Evolutionary conservation across 805 yeast species (phyloP).

Genomic region (Vanderwaltozyma yarrowii): DNA sequence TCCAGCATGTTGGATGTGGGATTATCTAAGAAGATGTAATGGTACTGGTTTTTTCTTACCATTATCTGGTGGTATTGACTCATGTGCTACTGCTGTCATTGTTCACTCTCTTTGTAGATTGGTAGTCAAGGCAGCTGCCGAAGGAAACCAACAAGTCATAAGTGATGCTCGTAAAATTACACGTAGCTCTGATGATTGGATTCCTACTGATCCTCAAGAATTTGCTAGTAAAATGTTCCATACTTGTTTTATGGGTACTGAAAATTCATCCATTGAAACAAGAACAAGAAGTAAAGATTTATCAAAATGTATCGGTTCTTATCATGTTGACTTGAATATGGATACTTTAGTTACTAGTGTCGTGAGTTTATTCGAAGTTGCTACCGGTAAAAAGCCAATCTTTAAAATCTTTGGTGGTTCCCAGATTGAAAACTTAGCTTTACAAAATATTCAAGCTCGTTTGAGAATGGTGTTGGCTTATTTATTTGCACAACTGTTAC

Average conservation of each 20-base stretch:
- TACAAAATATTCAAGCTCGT: constrained; percentile 95
- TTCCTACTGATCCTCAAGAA: constrained; percentile 67
- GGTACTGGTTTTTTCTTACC: constrained; percentile 92
- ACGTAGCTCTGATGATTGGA: constrained; percentile 45
- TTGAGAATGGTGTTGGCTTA: constrained; percentile 91
- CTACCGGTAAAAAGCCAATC: constrained; percentile 83
- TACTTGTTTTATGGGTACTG: constrained; percentile 93
- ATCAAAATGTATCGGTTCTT: constrained; percentile 69
- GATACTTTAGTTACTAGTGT: constrained; percentile 72
- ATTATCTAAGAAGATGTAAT: constrained; percentile 80
- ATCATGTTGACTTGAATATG: constrained; percentile 88
- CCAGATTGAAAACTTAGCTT: constrained; percentile 80
- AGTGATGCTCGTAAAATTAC: constrained; percentile 64
- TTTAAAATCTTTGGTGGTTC: constrained; percentile 93
- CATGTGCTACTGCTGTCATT: constrained; percentile 94
- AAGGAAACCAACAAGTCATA: constrained; percentile 70
- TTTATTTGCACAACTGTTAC: constrained; percentile 85
- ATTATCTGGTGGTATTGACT: constrained; percentile 93
- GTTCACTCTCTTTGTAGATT: constrained; percentile 90
- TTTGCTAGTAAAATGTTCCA: constrained; percentile 70
- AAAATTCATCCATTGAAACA: constrained; percentile 83
- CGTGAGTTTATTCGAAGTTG: constrained; percentile 66
- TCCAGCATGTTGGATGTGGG: constrained; percentile 99
- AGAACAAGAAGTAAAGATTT: constrained; percentile 70
- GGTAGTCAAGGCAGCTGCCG: constrained; percentile 56